These are phyloP conservation scores for Pulicaria dysenterica DNA, from an alignment of 129 eudicot genomes.

Conservation along the genomic window DNA sequence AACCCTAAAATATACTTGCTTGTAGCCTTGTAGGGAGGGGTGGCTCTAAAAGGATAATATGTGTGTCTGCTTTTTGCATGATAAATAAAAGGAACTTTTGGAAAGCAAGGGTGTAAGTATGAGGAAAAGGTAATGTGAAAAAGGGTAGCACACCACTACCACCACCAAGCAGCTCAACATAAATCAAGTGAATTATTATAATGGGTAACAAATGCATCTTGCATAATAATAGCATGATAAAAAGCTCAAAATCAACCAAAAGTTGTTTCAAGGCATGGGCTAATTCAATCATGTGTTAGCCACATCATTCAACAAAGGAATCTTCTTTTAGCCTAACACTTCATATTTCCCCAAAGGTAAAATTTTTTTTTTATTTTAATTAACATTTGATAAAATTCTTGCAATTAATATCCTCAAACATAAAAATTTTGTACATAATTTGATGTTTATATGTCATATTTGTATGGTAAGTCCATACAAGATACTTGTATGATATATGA, in stretches of 20 bases:
- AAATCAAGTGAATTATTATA: constrained; percentile 38
- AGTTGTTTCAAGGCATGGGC: constrained; percentile 35
- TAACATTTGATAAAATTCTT: constrained; percentile 7
- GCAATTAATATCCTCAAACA: too few relatives aligned
- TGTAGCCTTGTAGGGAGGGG: neutral
- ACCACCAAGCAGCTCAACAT: neutral
- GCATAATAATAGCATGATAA: constrained; percentile 16
- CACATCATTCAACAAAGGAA: constrained; percentile 23
- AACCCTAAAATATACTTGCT: too few relatives aligned
- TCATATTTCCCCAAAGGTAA: neutral
- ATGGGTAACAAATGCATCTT: constrained; percentile 34
- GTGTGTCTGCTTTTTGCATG: constrained; percentile 3
- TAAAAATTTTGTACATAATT: too few relatives aligned
- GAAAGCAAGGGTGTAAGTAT: constrained; percentile 33
- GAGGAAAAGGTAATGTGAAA: constrained; percentile 35
- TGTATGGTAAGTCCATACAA: too few relatives aligned
- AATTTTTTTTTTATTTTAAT: neutral
- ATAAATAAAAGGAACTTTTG: constrained; percentile 19
- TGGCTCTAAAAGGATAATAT: constrained; percentile 12
- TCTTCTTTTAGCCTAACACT: neutral
- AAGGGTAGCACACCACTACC: constrained; percentile 30
- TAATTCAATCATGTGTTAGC: constrained; percentile 35
- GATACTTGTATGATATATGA: too few relatives aligned
- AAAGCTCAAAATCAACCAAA: constrained; percentile 35
- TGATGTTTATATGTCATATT: too few relatives aligned